Evolutionary conservation across 2,329 filamentous ascomycete species (phyloP), one percentile per base, ranked within the genome.

Genomic region (Aureobasidium sp.): DNA sequence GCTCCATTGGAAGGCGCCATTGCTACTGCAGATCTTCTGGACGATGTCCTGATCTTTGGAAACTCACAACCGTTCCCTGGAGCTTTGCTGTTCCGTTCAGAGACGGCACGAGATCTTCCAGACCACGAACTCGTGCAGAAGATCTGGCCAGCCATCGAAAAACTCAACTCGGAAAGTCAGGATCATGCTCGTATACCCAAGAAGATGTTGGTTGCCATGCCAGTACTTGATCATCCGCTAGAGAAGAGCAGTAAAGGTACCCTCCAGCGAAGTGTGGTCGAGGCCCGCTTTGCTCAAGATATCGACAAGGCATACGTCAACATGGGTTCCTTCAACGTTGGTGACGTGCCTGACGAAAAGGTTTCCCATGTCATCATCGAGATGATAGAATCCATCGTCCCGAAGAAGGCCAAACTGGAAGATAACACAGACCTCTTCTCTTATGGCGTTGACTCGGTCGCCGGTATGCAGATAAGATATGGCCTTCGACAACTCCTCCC

Each of bases 231-330:
- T 0, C 65, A 71, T 0, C 67, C 70, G 14, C 71, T 86, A 0
- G 76, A 80, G 61, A 86, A 84, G 69, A 87, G 81, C 63, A 87
- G 82, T 64, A 88, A 88, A 69, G 85, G 85, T 0, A 85, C 83
- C 0, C 73, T 84, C 1, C 71, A 87, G 14, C 75, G 84, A 30
- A 73, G 71, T 13, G 75, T 75, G 50, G 82, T 80, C 0, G 82
- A 85, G 62, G 73, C 78, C 48, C 72, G 72, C 8, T 86, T 82
- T 65, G 68, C 70, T 1, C 61, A 72, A 0, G 63, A 73, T 1
- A 85, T 86, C 27, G 72, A 78, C 9, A 54, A 65, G 1, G 76
- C 78, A 0, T 86, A 85, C 42, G 45, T 29, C 8, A 54, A 60
- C 47, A 61, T 63, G 36, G 39, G 47, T 30, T 41, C 54, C 5